Evolutionary conservation across 768 basidiomycete genomes (phyloP), one percentile per base, ranked within the genome.

Genomic region (Lentinula sp.): DNA sequence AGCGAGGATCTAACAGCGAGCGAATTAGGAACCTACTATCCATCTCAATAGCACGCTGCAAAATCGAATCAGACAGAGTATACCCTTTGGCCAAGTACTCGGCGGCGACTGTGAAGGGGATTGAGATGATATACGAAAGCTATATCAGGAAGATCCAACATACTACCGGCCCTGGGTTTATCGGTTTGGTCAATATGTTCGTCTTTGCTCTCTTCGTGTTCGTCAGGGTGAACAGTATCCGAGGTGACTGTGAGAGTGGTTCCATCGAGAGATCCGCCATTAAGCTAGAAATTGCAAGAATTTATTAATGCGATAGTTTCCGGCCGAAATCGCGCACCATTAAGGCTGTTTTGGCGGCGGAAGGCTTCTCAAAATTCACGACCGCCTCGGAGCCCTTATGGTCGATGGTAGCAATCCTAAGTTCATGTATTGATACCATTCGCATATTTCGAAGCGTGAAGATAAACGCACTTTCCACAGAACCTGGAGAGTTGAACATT

Each of bases 71-170:
- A 16, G 86, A 85, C 31, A 98, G 81, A 55, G 69, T 68, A 75
- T 98, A 98, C 1, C 96, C 97, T 68, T 84, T 86, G 1, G 96
- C 93, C 49, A 99, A 83, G 73, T 95, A 93, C 72, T 98, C 96
- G 32, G 96, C 95, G 31, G 91, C 89, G 68, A 97, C 93, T 85
- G 69, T 63, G 61, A 63, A 32, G 3, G 45, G 4, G 15, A 42
- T 39, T 28, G 43, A 67, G 18, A 53, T 60, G 61, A 21, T 34
- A 21, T 16, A 11, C 23, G 28, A 10, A 46, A 15, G 15, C 16
- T 21, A 37, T 40, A 34, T 39, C 21, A 11, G 13, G 13, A 40
- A 18, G 1, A 16, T 1, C 5, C 74, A 28, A 28, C 86, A 67
- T 66, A 91, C 89, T 92, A 49, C 86, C 91, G 16, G 91, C 89